Evolutionary conservation across 257 asterid genomes (phyloP), one percentile per base, ranked within the genome.

Genomic region (Jasminum sambac): DNA sequence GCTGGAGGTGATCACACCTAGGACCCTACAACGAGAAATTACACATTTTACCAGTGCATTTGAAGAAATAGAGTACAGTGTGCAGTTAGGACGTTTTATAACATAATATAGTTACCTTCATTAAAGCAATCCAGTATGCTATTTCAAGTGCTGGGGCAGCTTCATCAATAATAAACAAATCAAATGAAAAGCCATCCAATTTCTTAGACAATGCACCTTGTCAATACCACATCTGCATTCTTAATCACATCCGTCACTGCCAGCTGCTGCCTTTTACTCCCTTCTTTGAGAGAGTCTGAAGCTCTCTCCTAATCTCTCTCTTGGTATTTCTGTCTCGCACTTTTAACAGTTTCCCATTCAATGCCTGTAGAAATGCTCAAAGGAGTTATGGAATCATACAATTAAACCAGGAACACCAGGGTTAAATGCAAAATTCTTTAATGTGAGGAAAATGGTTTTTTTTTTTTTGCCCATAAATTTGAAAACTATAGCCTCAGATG

Each of bases 81-180:
- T n/a, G 70, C 42, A 37, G 37, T 64, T 48, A 71, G 46, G 70
- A 68, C 67, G 72, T n/a, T 17, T 67, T n/a, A n/a, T n/a, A n/a
- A n/a, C 63, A 38, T 61, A 63, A 48, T 23, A 67, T 50, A 71
- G 67, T 76, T 85, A 93, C 98, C 97, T 93, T 93, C 74, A 93
- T 73, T 74, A 93, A 85, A 78, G 97, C 96, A 81, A 93, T 93
- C 98, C 98, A 93, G 86, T 97, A 93, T 44, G 95, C 96, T 80
- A 93, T 85, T 84, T 93, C 98, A 78, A 93, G 86, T 12, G 98
- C 98, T 81, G 90, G 98, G 69, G 98, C 98, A 84, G 96, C 97
- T 86, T 93, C 98, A 63, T 93, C 98, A 78, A 93, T 93, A 74
- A 93, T 88, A 77, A 93, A 91, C 84, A 93, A 78, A 84, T 93